Evolutionary conservation across 2,329 filamentous ascomycete genomes (phyloP).

Genomic region (Nigrospora oryzae): DNA sequence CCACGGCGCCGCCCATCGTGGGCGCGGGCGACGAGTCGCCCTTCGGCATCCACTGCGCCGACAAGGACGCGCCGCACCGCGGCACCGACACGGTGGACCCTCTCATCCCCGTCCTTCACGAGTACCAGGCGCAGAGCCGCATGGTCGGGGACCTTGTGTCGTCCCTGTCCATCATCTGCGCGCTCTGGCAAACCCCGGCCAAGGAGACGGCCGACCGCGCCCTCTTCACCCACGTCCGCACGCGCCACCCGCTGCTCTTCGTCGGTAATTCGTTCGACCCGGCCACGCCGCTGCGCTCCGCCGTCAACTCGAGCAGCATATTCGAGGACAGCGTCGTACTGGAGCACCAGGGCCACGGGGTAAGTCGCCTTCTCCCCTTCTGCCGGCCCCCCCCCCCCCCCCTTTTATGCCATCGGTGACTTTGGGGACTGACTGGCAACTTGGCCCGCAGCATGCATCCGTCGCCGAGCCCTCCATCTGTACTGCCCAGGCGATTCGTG

Average conservation of each 20-base stretch:
- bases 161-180: slow-evolving; percentile 11
- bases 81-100: background rate
- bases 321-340: slow-evolving; percentile 19
- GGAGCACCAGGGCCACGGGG: slow-evolving; percentile 15
- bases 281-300: slow-evolving; percentile 18
- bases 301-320: slow-evolving; percentile 14
- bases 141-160: slow-evolving; percentile 9
- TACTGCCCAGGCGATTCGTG: too few relatives aligned
- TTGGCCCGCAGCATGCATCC: too few relatives aligned
- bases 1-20: too few relatives aligned
- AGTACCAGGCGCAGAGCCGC: slow-evolving; percentile 7
- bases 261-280: slow-evolving; percentile 20
- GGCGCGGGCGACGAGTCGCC: background rate
- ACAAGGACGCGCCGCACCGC: slow-evolving; percentile 3
- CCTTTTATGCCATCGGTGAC: too few relatives aligned
- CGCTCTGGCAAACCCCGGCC: slow-evolving; percentile 16
- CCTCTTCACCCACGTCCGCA: slow-evolving; percentile 7
- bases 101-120: slow-evolving; percentile 2
- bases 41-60: slow-evolving; percentile 11
- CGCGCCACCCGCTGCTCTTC: slow-evolving; percentile 17
- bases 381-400: too few relatives aligned
- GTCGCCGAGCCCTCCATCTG: too few relatives aligned
- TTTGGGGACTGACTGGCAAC: too few relatives aligned
- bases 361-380: slow-evolving; percentile 2
- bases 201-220: too few relatives aligned